A percentile compares a stretch with the other conserved stretches of the same genome.
Conservation (phyloP, 2,329 filamentous ascomycete genomes). For the Trichoderma pleuroti region DNA sequence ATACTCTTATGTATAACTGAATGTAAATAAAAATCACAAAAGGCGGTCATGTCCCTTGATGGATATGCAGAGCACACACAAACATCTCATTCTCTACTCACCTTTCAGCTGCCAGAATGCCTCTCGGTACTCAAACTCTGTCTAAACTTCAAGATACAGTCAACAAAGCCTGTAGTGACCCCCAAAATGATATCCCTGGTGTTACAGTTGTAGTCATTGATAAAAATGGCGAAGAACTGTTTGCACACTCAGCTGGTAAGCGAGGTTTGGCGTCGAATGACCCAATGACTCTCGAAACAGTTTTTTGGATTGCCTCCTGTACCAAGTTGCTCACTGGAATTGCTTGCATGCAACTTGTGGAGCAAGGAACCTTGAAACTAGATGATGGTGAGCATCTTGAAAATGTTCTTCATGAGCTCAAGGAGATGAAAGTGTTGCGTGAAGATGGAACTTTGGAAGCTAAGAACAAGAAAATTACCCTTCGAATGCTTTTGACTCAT, state of each 20-base stretch:
- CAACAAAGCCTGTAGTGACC: background rate
- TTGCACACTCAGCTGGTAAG: constrained; percentile 1
- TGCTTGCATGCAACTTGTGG: constrained; percentile 15
- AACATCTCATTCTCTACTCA: too few relatives aligned
- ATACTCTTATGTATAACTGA: background rate
- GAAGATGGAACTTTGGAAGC: background rate
- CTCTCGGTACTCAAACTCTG: background rate
- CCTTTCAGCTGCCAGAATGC: background rate
- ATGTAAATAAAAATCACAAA: background rate
- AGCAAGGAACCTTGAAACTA: background rate
- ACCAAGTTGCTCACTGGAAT: constrained; percentile 1
- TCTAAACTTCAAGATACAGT: background rate
- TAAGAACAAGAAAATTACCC: background rate
- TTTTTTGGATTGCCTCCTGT: constrained; percentile 10
- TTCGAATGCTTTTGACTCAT: constrained; percentile 8
- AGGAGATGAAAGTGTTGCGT: background rate
- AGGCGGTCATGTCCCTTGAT: background rate
- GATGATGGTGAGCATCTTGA: constrained; percentile 3
- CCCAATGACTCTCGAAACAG: background rate
- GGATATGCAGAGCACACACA: background rate
- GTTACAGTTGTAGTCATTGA: background rate
- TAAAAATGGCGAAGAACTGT: constrained; percentile 5
- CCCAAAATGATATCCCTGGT: background rate
- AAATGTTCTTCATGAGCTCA: background rate
- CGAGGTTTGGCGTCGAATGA: background rate